Percentiles rank a stretch among this genome's conserved stretches.
Evolutionary conservation across 2,329 filamentous ascomycete genomes (phyloP).

Genomic region (Colletotrichum neosansevieriae): DNA sequence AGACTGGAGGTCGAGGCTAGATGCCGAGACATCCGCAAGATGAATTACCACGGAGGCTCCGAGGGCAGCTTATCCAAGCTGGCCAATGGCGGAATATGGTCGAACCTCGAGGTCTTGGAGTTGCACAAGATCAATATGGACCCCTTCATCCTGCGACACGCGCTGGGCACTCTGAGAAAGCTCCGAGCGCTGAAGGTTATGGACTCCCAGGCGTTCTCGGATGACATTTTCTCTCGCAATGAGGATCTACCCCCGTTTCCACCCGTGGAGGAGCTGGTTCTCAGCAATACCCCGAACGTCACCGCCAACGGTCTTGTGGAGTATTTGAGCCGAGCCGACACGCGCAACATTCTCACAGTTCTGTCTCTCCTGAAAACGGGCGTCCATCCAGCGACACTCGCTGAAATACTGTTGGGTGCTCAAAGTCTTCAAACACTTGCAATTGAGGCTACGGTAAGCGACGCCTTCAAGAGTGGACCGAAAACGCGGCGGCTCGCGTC

Average conservation of each 20-base stretch:
- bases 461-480: conserved; percentile 61
- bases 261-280: conserved; percentile 76
- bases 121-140: conserved; percentile 77
- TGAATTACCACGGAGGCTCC: conserved; percentile 84
- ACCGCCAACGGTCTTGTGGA: conserved; percentile 77
- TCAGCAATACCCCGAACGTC: conserved; percentile 78
- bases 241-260: conserved; percentile 79
- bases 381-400: conserved; percentile 72
- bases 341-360: conserved; percentile 71
- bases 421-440: conserved; percentile 69
- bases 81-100: conserved; percentile 74
- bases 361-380: conserved; percentile 80
- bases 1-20: conserved; percentile 86
- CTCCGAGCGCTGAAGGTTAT: conserved; percentile 82
- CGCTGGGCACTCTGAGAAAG: conserved; percentile 73
- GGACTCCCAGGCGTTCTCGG: conserved; percentile 76
- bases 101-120: conserved; percentile 78
- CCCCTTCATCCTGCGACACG: conserved; percentile 76
- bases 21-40: conserved; percentile 87
- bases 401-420: conserved; percentile 69
- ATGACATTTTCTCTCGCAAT: conserved; percentile 78
- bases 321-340: conserved; percentile 74
- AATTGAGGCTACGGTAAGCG: conserved; percentile 63
- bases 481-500: conserved; percentile 74
- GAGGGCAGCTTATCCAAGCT: conserved; percentile 82